Percentiles rank a stretch among this genome's conserved stretches.
Conservation (phyloP, 2,329 filamentous ascomycete genomes). For the Phialemonium atrogriseum region DNA sequence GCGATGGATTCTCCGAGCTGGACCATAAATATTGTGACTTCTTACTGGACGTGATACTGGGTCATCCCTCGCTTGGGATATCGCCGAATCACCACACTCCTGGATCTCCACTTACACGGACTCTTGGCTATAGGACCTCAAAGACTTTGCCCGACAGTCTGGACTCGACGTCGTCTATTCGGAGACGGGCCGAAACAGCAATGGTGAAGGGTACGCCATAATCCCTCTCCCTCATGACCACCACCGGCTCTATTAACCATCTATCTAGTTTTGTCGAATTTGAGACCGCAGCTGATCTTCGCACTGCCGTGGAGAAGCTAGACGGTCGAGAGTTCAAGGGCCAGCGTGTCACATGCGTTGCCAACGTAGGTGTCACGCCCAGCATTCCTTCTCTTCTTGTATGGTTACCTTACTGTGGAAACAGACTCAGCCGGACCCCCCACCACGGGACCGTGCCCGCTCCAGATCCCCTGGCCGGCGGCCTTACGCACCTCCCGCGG, state of each 20-base stretch:
- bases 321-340: conserved; percentile 92
- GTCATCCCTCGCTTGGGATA: conserved; percentile 24
- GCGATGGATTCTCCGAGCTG: conserved; percentile 8
- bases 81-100: conserved; percentile 24
- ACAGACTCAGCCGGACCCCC: conserved; percentile 75
- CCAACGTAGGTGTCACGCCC: conserved; percentile 59
- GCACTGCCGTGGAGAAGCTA: conserved; percentile 88
- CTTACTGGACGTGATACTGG: conserved; percentile 25
- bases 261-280: conserved; percentile 94
- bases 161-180: conserved; percentile 97
- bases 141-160: conserved; percentile 97
- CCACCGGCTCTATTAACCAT: no score
- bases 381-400: conserved; percentile 8
- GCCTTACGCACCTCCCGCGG: conserved; percentile 57
- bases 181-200: conserved; percentile 85
- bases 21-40: conserved; percentile 11
- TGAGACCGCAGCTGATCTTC: conserved; percentile 83
- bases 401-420: conserved; percentile 5
- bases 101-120: conserved; percentile 72
- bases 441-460: conserved; percentile 61
- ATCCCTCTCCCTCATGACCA: no score
- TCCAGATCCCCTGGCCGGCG: conserved; percentile 67
- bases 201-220: conserved; percentile 83
- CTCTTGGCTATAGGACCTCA: conserved; percentile 88
- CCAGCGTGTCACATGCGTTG: conserved; percentile 72